Evolutionary conservation across 306 rosid genomes (phyloP).

Genomic region (Dryas drummondii): DNA sequence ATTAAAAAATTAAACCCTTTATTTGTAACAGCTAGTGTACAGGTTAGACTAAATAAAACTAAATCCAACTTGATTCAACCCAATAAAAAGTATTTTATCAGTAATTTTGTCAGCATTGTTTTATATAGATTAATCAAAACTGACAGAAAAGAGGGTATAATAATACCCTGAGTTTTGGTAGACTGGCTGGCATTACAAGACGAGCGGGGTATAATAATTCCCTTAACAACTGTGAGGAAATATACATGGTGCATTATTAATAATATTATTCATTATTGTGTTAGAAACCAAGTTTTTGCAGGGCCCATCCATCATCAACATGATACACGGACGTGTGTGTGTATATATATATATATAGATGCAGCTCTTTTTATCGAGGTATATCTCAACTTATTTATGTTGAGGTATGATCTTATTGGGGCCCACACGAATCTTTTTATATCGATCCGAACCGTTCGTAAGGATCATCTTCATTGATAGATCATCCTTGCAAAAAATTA

Average conservation of each 20-base stretch:
- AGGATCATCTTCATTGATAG: too few relatives aligned
- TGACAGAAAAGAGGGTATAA: background rate
- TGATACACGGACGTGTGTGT: too few relatives aligned
- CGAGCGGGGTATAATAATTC: slow-evolving; percentile 3
- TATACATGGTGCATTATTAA: background rate
- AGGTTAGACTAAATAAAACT: background rate
- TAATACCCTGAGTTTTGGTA: background rate
- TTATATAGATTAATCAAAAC: slow-evolving; percentile 1
- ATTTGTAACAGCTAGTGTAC: background rate
- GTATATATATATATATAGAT: too few relatives aligned
- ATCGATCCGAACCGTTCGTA: too few relatives aligned
- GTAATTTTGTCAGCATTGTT: background rate
- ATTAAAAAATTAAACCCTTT: background rate
- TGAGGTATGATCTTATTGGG: too few relatives aligned
- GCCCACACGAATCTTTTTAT: too few relatives aligned
- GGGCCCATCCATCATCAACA: background rate
- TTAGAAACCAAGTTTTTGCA: background rate
- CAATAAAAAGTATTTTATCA: background rate
- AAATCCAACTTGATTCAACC: background rate
- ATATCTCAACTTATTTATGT: too few relatives aligned
- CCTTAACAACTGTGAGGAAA: background rate
- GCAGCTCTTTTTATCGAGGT: too few relatives aligned
- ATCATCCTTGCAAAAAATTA: too few relatives aligned
- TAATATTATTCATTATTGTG: background rate
- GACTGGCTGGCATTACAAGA: slow-evolving; percentile 20